Percentiles rank a stretch among this genome's conserved stretches.
Conservation (phyloP, 2,329 filamentous ascomycete genomes). For the Calonectria henricotiae region DNA sequence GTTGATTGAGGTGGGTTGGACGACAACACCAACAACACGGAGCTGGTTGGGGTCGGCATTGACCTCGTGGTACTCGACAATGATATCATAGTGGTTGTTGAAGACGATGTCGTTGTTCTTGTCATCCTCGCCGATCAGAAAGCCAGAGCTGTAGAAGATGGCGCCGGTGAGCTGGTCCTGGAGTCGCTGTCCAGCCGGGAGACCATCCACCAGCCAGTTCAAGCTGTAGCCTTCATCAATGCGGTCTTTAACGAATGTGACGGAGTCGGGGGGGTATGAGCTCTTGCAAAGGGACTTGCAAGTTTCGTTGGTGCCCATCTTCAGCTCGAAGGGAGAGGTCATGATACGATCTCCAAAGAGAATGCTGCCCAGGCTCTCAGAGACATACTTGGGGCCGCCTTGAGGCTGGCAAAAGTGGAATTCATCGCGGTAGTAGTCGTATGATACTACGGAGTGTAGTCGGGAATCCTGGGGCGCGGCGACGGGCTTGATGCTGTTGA, state of each 20-base stretch:
- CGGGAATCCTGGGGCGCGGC: slow-evolving; percentile 84
- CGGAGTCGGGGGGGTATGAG: slow-evolving; percentile 75
- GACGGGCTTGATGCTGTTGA: slow-evolving; percentile 93
- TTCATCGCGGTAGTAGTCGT: slow-evolving; percentile 92
- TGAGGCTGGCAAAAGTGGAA: slow-evolving; percentile 92
- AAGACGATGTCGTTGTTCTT: slow-evolving; percentile 75
- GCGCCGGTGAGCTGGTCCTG: slow-evolving; percentile 83
- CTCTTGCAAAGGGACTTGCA: slow-evolving; percentile 86
- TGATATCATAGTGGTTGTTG: slow-evolving; percentile 97
- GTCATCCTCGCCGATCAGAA: slow-evolving; percentile 78
- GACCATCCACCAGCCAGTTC: slow-evolving; percentile 95
- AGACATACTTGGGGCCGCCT: slow-evolving; percentile 82
- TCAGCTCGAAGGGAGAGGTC: slow-evolving; percentile 93
- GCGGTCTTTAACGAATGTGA: slow-evolving; percentile 85
- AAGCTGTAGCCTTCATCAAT: slow-evolving; percentile 91
- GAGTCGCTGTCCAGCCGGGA: slow-evolving; percentile 90
- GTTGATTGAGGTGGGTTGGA: slow-evolving; percentile 84
- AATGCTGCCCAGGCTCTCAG: slow-evolving; percentile 91
- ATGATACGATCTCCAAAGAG: slow-evolving; percentile 97
- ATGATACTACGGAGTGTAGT: slow-evolving; percentile 93
- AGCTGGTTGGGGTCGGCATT: slow-evolving; percentile 77
- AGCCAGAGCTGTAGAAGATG: slow-evolving; percentile 92
- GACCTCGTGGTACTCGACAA: slow-evolving; percentile 92
- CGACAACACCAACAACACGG: slow-evolving; percentile 92
- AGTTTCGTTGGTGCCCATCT: slow-evolving; percentile 89